Conservation (phyloP, 495 filamentous ascomycete genomes). For the Cladorrhinum samala region DNA sequence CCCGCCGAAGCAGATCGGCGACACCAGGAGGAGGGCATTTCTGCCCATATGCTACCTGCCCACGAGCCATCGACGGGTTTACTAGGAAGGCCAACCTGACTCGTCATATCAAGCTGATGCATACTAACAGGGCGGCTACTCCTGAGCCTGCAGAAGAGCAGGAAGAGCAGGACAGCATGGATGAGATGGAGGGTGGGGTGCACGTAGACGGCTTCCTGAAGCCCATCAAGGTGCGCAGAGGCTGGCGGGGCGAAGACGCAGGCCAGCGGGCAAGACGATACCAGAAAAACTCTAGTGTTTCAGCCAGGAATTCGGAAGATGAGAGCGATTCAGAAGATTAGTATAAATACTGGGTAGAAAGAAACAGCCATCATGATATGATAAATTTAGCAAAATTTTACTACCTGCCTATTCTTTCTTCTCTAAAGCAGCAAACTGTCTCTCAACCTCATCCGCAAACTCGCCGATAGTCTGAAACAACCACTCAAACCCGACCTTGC, state of each 20-base stretch:
- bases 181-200: slow-evolving; percentile 49
- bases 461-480: slow-evolving; percentile 60
- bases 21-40: slow-evolving; percentile 3
- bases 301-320: too few relatives aligned
- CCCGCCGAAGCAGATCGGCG: slow-evolving; percentile 1
- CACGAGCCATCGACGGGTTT: slow-evolving; percentile 13
- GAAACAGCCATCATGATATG: too few relatives aligned
- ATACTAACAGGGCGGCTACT: slow-evolving; percentile 19
- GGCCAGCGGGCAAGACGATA: background rate
- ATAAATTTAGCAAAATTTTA: too few relatives aligned
- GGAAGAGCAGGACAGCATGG: slow-evolving; percentile 34
- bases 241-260: slow-evolving; percentile 27
- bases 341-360: too few relatives aligned
- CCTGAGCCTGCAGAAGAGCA: slow-evolving; percentile 6
- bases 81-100: slow-evolving; percentile 12
- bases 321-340: too few relatives aligned
- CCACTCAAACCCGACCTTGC: slow-evolving; percentile 37
- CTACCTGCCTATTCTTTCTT: too few relatives aligned
- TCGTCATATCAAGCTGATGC: slow-evolving; percentile 28
- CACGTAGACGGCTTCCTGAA: slow-evolving; percentile 48
- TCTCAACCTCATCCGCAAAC: slow-evolving; percentile 64
- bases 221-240: slow-evolving; percentile 31
- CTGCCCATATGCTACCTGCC: slow-evolving; percentile 20
- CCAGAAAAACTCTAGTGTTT: too few relatives aligned
- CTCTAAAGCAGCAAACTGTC: slow-evolving; percentile 32